A percentile compares a stretch with the other conserved stretches of the same genome.
These are phyloP conservation scores for Galerina sulciceps DNA, from an alignment of 768 basidiomycete species.

Conservation along the genomic window DNA sequence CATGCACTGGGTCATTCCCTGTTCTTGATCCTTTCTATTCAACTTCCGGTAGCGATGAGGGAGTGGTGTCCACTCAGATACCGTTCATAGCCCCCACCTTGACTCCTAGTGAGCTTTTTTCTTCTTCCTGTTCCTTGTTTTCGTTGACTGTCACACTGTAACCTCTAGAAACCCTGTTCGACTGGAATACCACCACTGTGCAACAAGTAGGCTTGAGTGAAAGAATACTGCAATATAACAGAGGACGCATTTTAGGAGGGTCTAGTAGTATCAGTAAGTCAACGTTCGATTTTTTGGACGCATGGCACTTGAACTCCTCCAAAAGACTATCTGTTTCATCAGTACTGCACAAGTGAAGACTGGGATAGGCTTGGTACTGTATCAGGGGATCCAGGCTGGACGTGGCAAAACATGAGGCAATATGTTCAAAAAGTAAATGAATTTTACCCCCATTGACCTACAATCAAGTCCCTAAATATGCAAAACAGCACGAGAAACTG, in stretches of 20 bases:
- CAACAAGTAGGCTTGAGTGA: not conserved
- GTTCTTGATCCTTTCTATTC: not conserved
- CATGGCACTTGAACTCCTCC: too few relatives aligned
- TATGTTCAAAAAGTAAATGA: slow-evolving; percentile 34
- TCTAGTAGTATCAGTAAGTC: not conserved
- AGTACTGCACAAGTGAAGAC: slow-evolving; percentile 39
- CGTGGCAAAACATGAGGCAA: slow-evolving; percentile 38
- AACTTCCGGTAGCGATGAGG: slow-evolving; percentile 19
- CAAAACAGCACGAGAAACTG: slow-evolving; percentile 38
- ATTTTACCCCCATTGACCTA: slow-evolving; percentile 6
- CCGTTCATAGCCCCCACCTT: slow-evolving; percentile 27
- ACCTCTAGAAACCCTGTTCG: slow-evolving; percentile 27
- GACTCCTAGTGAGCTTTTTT: slow-evolving; percentile 19
- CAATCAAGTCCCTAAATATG: not conserved
- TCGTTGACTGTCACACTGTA: not conserved
- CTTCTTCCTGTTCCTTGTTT: not conserved
- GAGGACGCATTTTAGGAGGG: not conserved
- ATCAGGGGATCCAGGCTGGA: slow-evolving; percentile 40
- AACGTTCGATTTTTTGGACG: not conserved
- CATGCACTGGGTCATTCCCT: not conserved
- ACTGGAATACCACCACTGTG: slow-evolving; percentile 37
- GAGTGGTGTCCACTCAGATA: slow-evolving; percentile 18
- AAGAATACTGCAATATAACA: not conserved
- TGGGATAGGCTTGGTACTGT: slow-evolving; percentile 37
- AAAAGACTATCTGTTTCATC: slow-evolving; percentile 39